A percentile compares a stretch with the other conserved stretches of the same genome.
These are phyloP conservation scores for Periconia macrospinosa DNA, from an alignment of 2,329 filamentous ascomycete genomes.

Conservation along the genomic window DNA sequence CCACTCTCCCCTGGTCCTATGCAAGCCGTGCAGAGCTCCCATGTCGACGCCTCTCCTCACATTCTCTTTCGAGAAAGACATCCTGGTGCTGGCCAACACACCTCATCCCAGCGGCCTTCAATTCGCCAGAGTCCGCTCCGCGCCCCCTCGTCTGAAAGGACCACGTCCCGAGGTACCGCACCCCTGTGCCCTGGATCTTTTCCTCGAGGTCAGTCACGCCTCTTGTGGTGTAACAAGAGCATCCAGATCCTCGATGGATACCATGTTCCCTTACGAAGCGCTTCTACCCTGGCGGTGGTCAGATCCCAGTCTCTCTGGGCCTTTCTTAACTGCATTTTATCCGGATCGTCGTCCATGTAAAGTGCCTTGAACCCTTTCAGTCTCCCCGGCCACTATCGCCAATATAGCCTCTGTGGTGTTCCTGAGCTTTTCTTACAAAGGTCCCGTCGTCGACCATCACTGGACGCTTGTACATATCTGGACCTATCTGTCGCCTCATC, in stretches of 20 bases:
- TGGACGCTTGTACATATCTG: slow-evolving; percentile 31
- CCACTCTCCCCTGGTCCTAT: slow-evolving; percentile 38
- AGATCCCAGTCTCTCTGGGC: slow-evolving; percentile 37
- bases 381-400: slow-evolving; percentile 40
- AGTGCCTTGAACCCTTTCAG: slow-evolving; percentile 43
- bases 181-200: slow-evolving; percentile 38
- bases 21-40: slow-evolving; percentile 35
- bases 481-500: slow-evolving; percentile 31
- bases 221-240: slow-evolving; percentile 43
- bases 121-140: slow-evolving; percentile 42
- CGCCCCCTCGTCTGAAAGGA: slow-evolving; percentile 32
- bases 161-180: slow-evolving; percentile 46
- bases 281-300: slow-evolving; percentile 38
- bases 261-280: slow-evolving; percentile 41
- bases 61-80: slow-evolving; percentile 38
- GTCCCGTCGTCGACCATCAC: slow-evolving; percentile 29
- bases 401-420: slow-evolving; percentile 41
- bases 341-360: slow-evolving; percentile 41
- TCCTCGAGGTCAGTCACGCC: slow-evolving; percentile 41
- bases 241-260: slow-evolving; percentile 43
- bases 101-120: slow-evolving; percentile 37
- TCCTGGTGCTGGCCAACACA: slow-evolving; percentile 38
- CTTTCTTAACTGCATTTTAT: slow-evolving; percentile 45
- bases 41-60: slow-evolving; percentile 39
- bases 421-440: slow-evolving; percentile 38